Percentiles rank a stretch among this genome's conserved stretches.
phyloP scores from a whole-genome alignment of 1,284 basidiomycete species.

The Puccinia coronata region DNA sequence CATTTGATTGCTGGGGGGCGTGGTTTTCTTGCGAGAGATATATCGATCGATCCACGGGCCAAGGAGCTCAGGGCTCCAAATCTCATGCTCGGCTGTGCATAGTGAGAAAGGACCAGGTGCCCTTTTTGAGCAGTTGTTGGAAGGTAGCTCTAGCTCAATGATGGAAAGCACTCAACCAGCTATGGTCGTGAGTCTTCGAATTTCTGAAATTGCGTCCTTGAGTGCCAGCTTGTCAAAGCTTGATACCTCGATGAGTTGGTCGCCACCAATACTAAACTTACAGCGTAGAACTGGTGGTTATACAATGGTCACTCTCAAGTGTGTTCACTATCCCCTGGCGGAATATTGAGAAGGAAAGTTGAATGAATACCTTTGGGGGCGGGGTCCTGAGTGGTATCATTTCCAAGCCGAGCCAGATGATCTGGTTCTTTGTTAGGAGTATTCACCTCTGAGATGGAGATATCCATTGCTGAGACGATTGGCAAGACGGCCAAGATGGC shows the following conservation, averaged over 20 bases:
- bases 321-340: neutral
- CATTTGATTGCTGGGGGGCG: neutral
- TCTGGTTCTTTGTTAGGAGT: neutral
- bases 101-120: neutral
- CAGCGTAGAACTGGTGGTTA: slow-evolving; percentile 29
- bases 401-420: neutral
- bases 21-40: slow-evolving; percentile 25
- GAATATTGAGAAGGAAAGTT: neutral
- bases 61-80: slow-evolving; percentile 24
- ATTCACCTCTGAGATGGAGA: slow-evolving; percentile 21
- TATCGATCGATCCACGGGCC: slow-evolving; percentile 35
- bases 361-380: slow-evolving; percentile 30
- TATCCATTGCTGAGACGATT: slow-evolving; percentile 31
- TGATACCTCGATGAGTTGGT: slow-evolving; percentile 43
- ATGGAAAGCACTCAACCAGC: slow-evolving; percentile 14
- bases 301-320: neutral
- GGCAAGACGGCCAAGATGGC: slow-evolving; percentile 41
- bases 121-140: neutral
- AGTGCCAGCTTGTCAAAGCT: slow-evolving; percentile 32
- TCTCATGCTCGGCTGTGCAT: slow-evolving; percentile 18
- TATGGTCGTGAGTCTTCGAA: slow-evolving; percentile 33
- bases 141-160: neutral
- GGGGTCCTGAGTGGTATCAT: slow-evolving; percentile 19
- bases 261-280: slow-evolving; percentile 37
- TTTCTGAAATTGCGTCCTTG: slow-evolving; percentile 38